phyloP scores from a whole-genome alignment of 2,329 filamentous ascomycete species.

The Neofusicoccum cordaticola region DNA sequence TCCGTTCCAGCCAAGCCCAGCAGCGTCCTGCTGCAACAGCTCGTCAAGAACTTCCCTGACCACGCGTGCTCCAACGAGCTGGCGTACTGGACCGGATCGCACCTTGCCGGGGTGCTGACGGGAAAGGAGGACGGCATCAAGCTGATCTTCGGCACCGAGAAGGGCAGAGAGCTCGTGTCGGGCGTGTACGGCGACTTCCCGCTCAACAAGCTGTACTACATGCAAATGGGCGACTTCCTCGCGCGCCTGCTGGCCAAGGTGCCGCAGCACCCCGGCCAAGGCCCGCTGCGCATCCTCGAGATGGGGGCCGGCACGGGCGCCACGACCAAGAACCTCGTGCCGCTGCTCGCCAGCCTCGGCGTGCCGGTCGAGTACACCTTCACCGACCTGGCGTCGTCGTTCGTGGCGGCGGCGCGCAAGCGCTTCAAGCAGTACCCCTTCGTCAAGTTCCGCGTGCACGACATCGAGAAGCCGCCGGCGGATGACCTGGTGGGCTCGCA shows the following conservation, averaged over 20 bases:
- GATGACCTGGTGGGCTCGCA: constrained; percentile 20
- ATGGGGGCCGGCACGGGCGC: constrained; percentile 20
- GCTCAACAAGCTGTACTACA: constrained; percentile 33
- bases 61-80: constrained; percentile 35
- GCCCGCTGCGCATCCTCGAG: constrained; percentile 20
- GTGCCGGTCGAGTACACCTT: constrained; percentile 40
- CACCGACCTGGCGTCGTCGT: constrained; percentile 37
- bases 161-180: constrained; percentile 36
- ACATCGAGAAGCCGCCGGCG: constrained; percentile 32
- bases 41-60: constrained; percentile 30
- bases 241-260: constrained; percentile 1
- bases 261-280: neutral
- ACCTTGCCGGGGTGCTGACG: constrained; percentile 39
- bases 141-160: constrained; percentile 39
- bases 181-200: constrained; percentile 38
- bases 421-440: constrained; percentile 29
- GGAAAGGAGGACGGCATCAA: constrained; percentile 37
- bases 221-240: constrained; percentile 18
- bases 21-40: constrained; percentile 24
- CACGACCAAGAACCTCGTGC: constrained; percentile 27
- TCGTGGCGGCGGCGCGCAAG: constrained; percentile 34
- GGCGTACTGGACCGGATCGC: constrained; percentile 30
- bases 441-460: constrained; percentile 32
- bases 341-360: constrained; percentile 25
- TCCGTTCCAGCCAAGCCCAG: neutral